Conservation (phyloP, 2,329 filamentous ascomycete genomes). For the Neofusicoccum ribis region DNA sequence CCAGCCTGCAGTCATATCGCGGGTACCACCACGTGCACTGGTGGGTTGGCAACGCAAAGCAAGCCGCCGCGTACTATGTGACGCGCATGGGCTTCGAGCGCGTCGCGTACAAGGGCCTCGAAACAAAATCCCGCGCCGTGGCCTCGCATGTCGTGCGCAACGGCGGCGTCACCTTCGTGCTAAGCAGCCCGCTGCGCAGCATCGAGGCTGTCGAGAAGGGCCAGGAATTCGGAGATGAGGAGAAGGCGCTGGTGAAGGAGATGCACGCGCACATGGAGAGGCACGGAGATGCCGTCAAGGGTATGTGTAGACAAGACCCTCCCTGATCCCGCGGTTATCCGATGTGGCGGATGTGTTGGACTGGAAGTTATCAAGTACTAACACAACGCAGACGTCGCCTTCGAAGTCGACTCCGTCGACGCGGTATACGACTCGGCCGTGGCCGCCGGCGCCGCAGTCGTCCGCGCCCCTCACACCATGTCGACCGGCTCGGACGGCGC, state of each 20-base stretch:
- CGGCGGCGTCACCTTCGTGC: constrained; percentile 74
- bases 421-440: constrained; percentile 77
- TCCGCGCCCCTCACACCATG: constrained; percentile 59
- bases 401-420: constrained; percentile 87
- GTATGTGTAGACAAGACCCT: constrained; percentile 24
- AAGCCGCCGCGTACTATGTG: constrained; percentile 86
- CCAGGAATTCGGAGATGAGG: constrained; percentile 47
- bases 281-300: constrained; percentile 89
- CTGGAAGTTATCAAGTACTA: not conserved
- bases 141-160: constrained; percentile 84
- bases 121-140: constrained; percentile 79
- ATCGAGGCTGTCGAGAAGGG: constrained; percentile 31
- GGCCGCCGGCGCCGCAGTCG: constrained; percentile 60
- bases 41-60: constrained; percentile 97
- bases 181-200: constrained; percentile 74
- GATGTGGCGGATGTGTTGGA: not conserved
- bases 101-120: constrained; percentile 82
- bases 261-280: constrained; percentile 81
- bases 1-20: constrained; percentile 53
- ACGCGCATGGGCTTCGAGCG: constrained; percentile 82
- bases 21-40: constrained; percentile 93
- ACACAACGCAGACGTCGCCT: constrained; percentile 68
- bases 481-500: constrained; percentile 61
- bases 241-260: constrained; percentile 66
- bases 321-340: not conserved